A percentile compares a stretch with the other conserved stretches of the same genome.
phyloP scores from a whole-genome alignment of 2,329 filamentous ascomycete genomes.

The Capronia coronata region DNA sequence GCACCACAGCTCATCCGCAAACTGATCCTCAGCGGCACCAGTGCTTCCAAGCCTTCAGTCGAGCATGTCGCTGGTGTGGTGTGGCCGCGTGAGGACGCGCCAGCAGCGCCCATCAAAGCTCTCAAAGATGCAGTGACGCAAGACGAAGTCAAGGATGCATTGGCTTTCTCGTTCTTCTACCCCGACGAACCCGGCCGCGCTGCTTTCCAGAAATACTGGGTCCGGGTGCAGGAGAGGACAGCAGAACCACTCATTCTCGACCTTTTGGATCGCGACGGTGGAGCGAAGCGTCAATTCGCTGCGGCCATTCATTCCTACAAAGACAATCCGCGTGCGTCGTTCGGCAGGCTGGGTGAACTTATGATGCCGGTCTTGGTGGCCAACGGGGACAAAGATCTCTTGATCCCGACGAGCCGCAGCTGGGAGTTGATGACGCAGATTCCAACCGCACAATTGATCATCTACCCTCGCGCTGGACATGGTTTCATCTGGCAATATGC shows the following conservation, averaged over 20 bases:
- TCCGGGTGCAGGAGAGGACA: conserved; percentile 9
- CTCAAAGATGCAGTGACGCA: conserved; percentile 2
- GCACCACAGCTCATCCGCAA: conserved; percentile 16
- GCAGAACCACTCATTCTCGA: conserved; percentile 15
- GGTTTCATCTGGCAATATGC: conserved; percentile 23
- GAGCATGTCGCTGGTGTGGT: conserved; percentile 15
- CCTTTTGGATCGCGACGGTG: conserved; percentile 9
- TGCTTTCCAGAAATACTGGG: conserved; percentile 16
- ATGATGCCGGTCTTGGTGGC: conserved; percentile 16
- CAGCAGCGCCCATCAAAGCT: conserved; percentile 1
- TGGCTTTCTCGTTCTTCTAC: conserved; percentile 17
- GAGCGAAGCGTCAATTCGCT: conserved; percentile 6
- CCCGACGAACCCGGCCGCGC: conserved; percentile 8
- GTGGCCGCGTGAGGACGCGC: conserved; percentile 16
- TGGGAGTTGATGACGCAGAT: conserved; percentile 20
- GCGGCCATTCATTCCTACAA: conserved; percentile 9
- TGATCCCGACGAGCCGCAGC: conserved; percentile 20
- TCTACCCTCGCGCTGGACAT: conserved; percentile 19
- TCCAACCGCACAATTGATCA: conserved; percentile 17
- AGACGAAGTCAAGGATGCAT: conserved; percentile 5
- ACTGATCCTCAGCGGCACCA: conserved; percentile 14
- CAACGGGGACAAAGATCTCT: conserved; percentile 15
- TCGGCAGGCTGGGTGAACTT: conserved; percentile 16
- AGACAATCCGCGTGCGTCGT: conserved; percentile 7
- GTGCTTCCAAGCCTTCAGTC: conserved; percentile 8